Percentiles rank a stretch among this genome's conserved stretches.
phyloP scores from a whole-genome alignment of 73 alveolate species.

The Paramecium tetraurelia region DNA sequence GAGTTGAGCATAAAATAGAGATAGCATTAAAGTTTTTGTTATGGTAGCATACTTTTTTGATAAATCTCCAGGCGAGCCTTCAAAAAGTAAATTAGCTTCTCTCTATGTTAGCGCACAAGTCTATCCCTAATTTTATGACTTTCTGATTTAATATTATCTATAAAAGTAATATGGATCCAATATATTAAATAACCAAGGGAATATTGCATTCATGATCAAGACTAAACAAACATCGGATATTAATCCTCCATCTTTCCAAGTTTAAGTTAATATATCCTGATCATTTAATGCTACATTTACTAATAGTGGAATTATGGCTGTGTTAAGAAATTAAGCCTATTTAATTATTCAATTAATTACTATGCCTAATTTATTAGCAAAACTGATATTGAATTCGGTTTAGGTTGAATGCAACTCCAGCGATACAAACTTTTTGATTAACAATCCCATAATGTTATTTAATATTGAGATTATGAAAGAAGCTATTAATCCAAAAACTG shows the following conservation, averaged over 20 bases:
- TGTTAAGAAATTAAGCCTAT: slow-evolving; percentile 1
- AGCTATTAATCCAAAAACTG: not conserved
- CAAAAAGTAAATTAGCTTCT: not conserved
- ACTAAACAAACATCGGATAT: not conserved
- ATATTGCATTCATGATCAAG: not conserved
- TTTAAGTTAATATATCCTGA: not conserved
- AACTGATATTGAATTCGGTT: slow-evolving; percentile 15
- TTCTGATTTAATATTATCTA: not conserved
- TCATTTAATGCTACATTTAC: not conserved
- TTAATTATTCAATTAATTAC: not conserved
- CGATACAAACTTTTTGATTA: not conserved
- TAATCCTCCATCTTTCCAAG: slow-evolving; percentile 14
- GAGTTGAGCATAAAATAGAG: not conserved
- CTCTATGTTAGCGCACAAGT: not conserved
- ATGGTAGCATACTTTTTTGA: not conserved
- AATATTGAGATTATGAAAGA: not conserved
- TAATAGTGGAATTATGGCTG: not conserved
- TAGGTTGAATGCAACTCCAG: not conserved
- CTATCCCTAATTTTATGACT: not conserved
- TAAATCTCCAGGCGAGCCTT: not conserved
- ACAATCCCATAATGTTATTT: not conserved
- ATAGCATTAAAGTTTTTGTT: not conserved
- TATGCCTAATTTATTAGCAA: not conserved
- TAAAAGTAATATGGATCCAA: not conserved
- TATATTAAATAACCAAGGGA: slow-evolving; percentile 8